Evolutionary conservation across 2,329 filamentous ascomycete species (phyloP).

Genomic region (Zasmidium cellare): DNA sequence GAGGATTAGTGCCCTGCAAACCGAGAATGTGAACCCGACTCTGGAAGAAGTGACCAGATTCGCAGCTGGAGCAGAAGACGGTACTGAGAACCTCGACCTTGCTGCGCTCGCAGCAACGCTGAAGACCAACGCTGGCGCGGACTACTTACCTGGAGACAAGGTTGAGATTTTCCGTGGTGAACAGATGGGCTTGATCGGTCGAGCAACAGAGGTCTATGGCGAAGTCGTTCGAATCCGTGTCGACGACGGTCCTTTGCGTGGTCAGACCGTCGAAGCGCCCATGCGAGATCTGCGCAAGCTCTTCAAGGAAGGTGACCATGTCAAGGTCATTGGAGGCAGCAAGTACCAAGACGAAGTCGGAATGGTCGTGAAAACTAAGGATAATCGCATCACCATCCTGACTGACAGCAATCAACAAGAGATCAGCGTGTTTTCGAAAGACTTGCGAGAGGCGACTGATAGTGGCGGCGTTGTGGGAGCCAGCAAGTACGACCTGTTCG

Average conservation of each 20-base stretch:
- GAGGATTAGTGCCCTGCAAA: conserved; percentile 81
- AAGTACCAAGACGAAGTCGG: conserved; percentile 93
- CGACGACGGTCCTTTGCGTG: conserved; percentile 75
- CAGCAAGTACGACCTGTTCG: conserved; percentile 89
- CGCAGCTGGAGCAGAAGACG: conserved; percentile 82
- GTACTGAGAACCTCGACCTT: conserved; percentile 89
- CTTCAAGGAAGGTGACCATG: conserved; percentile 91
- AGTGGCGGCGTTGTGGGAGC: conserved; percentile 80
- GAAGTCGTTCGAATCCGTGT: conserved; percentile 91
- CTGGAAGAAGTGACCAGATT: conserved; percentile 97
- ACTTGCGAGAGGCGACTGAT: conserved; percentile 89
- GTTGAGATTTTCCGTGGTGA: conserved; percentile 96
- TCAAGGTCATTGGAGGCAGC: conserved; percentile 97
- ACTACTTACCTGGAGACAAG: conserved; percentile 90
- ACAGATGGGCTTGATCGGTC: conserved; percentile 86
- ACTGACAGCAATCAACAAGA: conserved; percentile 92
- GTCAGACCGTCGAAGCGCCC: conserved; percentile 87
- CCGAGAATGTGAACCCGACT: conserved; percentile 87
- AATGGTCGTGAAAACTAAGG: conserved; percentile 91
- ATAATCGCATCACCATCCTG: conserved; percentile 88
- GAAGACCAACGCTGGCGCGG: conserved; percentile 77
- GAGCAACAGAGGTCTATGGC: conserved; percentile 79
- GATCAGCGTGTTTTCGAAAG: conserved; percentile 97
- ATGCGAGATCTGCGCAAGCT: conserved; percentile 89
- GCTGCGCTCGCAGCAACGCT: conserved; percentile 86